phyloP scores from a whole-genome alignment of 1,284 basidiomycete species.

The Agaricales sp. region DNA sequence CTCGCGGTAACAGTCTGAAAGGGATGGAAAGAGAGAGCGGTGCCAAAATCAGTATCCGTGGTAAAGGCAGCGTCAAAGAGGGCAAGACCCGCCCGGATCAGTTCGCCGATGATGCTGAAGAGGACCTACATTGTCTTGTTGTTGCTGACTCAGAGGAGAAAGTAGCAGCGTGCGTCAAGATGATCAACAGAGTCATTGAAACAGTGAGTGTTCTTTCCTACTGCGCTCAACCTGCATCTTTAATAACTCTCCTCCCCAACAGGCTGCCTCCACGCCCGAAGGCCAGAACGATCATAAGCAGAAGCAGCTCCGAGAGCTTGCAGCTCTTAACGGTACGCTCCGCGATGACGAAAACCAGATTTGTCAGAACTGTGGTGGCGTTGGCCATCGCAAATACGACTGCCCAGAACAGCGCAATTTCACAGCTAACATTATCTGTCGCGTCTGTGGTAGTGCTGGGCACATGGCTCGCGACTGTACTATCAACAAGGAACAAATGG shows the following conservation, averaged over 20 bases:
- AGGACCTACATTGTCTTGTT: conserved; percentile 97
- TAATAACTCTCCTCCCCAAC: conserved; percentile 8
- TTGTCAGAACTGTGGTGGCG: conserved; percentile 95
- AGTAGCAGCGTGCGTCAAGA: conserved; percentile 81
- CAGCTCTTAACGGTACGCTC: conserved; percentile 95
- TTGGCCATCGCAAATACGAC: conserved; percentile 94
- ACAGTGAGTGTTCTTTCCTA: conserved; percentile 45
- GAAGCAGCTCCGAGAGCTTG: conserved; percentile 96
- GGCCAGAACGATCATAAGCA: conserved; percentile 99
- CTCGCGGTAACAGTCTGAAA: conserved; percentile 97
- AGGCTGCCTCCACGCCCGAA: conserved; percentile 98
- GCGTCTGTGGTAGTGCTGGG: conserved; percentile 88
- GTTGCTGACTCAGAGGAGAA: conserved; percentile 90
- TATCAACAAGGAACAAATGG: conserved; percentile 52
- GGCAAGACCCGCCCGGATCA: conserved; percentile 93
- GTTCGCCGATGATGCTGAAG: conserved; percentile 93
- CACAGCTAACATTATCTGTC: conserved; percentile 96
- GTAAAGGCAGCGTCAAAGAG: conserved; percentile 98
- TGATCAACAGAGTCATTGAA: conserved; percentile 98
- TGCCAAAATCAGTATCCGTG: conserved; percentile 97
- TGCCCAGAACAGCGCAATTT: conserved; percentile 95
- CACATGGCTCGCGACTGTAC: conserved; percentile 93
- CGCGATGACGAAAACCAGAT: conserved; percentile 99
- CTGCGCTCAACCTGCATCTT: conserved; percentile 5
- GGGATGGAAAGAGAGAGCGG: conserved; percentile 98